Evolutionary conservation across 2,329 filamentous ascomycete species (phyloP).

Genomic region (Nothophaeocryptopus gaeumannii): DNA sequence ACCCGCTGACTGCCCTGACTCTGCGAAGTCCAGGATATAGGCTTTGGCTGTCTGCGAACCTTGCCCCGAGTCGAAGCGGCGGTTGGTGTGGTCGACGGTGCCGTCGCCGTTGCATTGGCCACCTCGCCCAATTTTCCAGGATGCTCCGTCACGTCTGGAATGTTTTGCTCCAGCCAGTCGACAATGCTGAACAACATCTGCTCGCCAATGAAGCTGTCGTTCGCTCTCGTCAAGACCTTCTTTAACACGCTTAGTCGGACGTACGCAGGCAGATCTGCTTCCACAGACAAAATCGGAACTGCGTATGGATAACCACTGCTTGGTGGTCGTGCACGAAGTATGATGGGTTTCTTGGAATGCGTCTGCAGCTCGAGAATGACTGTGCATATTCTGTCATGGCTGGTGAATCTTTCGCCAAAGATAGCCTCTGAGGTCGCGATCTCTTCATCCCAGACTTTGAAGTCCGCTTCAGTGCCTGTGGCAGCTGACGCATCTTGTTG

Average conservation of each 20-base stretch:
- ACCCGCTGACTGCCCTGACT: slow-evolving; percentile 57
- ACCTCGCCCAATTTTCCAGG: slow-evolving; percentile 84
- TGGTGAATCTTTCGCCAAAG: slow-evolving; percentile 69
- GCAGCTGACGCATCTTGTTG: slow-evolving; percentile 27
- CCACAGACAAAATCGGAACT: slow-evolving; percentile 67
- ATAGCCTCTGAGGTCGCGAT: slow-evolving; percentile 80
- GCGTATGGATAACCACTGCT: slow-evolving; percentile 66
- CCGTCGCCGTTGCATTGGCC: slow-evolving; percentile 68
- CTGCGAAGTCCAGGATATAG: slow-evolving; percentile 64
- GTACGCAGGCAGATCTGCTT: slow-evolving; percentile 74
- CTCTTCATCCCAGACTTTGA: slow-evolving; percentile 78
- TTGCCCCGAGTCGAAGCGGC: slow-evolving; percentile 35
- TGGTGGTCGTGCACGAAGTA: slow-evolving; percentile 67
- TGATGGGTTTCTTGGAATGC: slow-evolving; percentile 44
- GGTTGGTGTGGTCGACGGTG: slow-evolving; percentile 47
- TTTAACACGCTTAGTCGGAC: slow-evolving; percentile 87
- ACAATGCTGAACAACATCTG: slow-evolving; percentile 88
- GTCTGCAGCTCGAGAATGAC: slow-evolving; percentile 60
- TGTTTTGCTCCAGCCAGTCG: slow-evolving; percentile 86
- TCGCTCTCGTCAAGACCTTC: slow-evolving; percentile 68
- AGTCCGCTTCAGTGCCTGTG: slow-evolving; percentile 35
- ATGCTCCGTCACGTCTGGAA: slow-evolving; percentile 76
- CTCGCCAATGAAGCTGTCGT: slow-evolving; percentile 70
- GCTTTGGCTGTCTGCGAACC: slow-evolving; percentile 43
- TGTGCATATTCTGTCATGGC: slow-evolving; percentile 57